Conservation (phyloP, 2,329 filamentous ascomycete genomes). For the Fusarium begoniae region DNA sequence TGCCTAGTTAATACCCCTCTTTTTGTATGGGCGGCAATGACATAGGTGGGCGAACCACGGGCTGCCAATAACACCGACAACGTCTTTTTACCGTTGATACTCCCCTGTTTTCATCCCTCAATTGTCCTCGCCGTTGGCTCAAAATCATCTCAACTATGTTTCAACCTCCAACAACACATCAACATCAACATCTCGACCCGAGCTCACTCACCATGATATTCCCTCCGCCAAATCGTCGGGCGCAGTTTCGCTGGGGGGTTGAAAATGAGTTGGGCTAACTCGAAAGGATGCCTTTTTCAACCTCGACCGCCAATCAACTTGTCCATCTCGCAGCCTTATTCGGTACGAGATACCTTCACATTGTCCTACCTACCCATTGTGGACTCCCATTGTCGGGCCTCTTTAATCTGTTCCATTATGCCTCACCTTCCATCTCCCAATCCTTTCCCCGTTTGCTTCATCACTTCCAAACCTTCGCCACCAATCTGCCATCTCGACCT, state of each 20-base stretch:
- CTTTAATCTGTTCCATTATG: constrained; percentile 9
- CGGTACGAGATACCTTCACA: constrained; percentile 20
- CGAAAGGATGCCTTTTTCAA: constrained; percentile 28
- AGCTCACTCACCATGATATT: neutral
- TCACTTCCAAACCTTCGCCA: neutral
- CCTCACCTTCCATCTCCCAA: constrained; percentile 3
- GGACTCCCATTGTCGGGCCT: constrained; percentile 2
- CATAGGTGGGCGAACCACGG: constrained; percentile 17
- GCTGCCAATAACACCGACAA: neutral
- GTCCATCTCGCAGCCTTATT: constrained; percentile 15
- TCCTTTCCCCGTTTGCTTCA: constrained; percentile 9
- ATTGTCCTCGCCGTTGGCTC: neutral
- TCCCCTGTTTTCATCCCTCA: constrained; percentile 3
- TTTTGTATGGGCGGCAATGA: neutral
- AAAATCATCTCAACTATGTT: neutral
- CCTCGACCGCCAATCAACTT: constrained; percentile 28
- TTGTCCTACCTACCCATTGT: constrained; percentile 14
- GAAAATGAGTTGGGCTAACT: constrained; percentile 25
- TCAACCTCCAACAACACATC: neutral
- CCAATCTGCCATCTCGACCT: constrained; percentile 7
- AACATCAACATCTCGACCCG: neutral
- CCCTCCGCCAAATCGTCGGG: neutral
- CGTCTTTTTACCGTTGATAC: neutral
- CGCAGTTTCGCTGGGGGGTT: constrained; percentile 20
- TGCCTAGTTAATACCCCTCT: neutral